These are phyloP conservation scores for Phytophthora multivora DNA, from an alignment of 352 stramenopile genomes.

Conservation along the genomic window DNA sequence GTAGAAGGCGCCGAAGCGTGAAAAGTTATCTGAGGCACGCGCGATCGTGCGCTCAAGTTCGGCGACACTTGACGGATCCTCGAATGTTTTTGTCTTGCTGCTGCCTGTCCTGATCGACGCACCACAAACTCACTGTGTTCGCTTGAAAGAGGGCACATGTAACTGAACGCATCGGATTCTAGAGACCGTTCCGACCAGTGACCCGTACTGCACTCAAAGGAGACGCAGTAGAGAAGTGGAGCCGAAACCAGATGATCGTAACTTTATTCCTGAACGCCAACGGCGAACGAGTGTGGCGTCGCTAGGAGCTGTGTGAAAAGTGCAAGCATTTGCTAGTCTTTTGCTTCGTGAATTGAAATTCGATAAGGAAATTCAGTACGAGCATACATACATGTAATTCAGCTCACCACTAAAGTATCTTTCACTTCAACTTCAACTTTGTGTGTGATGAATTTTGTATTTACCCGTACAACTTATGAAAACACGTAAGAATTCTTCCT, in stretches of 20 bases:
- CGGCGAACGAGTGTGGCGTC: not conserved
- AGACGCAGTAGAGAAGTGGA: slow-evolving; percentile 1
- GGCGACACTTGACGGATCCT: slow-evolving; percentile 24
- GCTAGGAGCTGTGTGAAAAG: too few species aligned
- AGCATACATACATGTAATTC: too few species aligned
- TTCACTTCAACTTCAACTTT: slow-evolving; percentile 12
- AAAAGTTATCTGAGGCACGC: slow-evolving; percentile 15
- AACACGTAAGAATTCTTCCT: not conserved
- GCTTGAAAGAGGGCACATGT: not conserved
- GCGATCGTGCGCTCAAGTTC: slow-evolving; percentile 18
- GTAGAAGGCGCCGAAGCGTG: slow-evolving; percentile 15
- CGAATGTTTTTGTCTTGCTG: slow-evolving; percentile 12
- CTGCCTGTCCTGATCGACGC: not conserved
- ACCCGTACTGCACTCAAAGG: not conserved
- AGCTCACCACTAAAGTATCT: not conserved
- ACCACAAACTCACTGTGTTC: slow-evolving; percentile 6
- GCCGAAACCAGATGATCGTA: slow-evolving; percentile 14
- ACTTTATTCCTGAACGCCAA: slow-evolving; percentile 6
- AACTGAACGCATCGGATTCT: slow-evolving; percentile 16
- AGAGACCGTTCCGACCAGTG: slow-evolving; percentile 17
- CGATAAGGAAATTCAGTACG: too few species aligned
- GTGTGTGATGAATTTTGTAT: not conserved
- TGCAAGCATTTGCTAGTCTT: too few species aligned
- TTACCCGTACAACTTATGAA: too few species aligned
- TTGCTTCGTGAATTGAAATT: too few species aligned